Evolutionary conservation across 208 protist genomes (phyloP), one percentile per base, ranked within the genome.

Genomic region (Wallacemonas collosoma): DNA sequence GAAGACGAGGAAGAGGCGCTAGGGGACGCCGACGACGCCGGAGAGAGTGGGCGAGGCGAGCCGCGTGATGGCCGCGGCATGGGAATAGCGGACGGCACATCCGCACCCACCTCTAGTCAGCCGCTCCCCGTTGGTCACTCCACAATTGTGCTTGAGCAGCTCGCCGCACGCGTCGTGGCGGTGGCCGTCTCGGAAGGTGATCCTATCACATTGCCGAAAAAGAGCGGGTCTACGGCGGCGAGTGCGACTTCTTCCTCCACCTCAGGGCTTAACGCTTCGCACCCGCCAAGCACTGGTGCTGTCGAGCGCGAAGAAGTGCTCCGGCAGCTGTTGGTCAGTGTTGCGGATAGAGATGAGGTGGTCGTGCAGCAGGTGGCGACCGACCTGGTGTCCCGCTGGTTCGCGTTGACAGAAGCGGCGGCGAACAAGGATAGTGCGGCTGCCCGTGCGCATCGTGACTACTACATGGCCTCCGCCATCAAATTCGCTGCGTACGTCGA

Each of bases 401-500:
- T 84, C 70, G 48, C 63, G 2, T 71, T 72, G 12, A 58, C 39
- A 8, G 39, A 8, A 40, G 41, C 8, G 5, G 47, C 12, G 43
- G 8, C 41, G n/a, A 50, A 70, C 39, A 58, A 3, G 39, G 7
- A 40, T 9, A 55, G 11, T 44, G 36, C 65, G 50, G 15, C 26
- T 12, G 72, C 36, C 44, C 48, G 45, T 48, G 53, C 12, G 72
- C 71, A 64, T 39, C 72, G 88, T 2, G 69, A 84, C 17, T 90
- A 91, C 73, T 90, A 79, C 68, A 68, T 93, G 44, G 81, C 88
- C 9, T 86, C 79, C 68, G 71, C 83, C 35, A 17, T 93, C 8
- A 93, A 93, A 70, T 57, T 93, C 35, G 78, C 78, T 2, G 81
- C 83, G 11, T 85, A 84, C 48, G 81, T 90, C 26, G 80, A 86